Conservation (phyloP, 176 grass and related monocot species). For the Hordeum marinum region DNA sequence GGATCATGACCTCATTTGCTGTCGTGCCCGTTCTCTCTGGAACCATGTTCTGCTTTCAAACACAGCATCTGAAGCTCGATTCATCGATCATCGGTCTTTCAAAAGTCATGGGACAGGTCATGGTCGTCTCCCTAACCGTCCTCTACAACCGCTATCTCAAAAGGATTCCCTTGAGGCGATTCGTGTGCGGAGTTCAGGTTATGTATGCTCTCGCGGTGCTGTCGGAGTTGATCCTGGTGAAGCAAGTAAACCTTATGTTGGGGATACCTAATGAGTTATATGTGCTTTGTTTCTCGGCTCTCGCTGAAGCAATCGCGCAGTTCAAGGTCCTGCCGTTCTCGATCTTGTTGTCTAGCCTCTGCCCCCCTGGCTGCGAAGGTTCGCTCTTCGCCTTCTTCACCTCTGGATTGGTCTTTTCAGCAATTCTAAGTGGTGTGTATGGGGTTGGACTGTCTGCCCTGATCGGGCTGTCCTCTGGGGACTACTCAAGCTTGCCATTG, state of each 20-base stretch:
- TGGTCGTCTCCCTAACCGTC: slow-evolving; percentile 64
- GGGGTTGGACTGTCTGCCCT: slow-evolving; percentile 63
- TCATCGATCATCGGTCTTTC: slow-evolving; percentile 76
- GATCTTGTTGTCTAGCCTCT: slow-evolving; percentile 65
- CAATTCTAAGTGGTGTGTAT: slow-evolving; percentile 62
- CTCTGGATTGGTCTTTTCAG: slow-evolving; percentile 69
- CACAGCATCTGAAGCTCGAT: slow-evolving; percentile 70
- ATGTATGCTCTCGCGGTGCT: slow-evolving; percentile 60
- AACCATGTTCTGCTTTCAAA: slow-evolving; percentile 87
- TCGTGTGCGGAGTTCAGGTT: slow-evolving; percentile 51
- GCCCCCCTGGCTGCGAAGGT: slow-evolving; percentile 66
- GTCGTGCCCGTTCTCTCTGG: slow-evolving; percentile 77
- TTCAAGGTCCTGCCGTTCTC: slow-evolving; percentile 87
- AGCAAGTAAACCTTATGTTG: slow-evolving; percentile 66
- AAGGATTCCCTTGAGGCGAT: slow-evolving; percentile 52
- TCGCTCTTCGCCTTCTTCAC: slow-evolving; percentile 86
- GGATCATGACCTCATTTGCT: slow-evolving; percentile 77
- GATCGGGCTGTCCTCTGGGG: slow-evolving; percentile 54
- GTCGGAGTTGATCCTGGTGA: slow-evolving; percentile 71
- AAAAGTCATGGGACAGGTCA: slow-evolving; percentile 77
- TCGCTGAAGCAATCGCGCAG: slow-evolving; percentile 81
- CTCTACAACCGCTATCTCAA: slow-evolving; percentile 61
- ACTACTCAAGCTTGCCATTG: slow-evolving; percentile 63
- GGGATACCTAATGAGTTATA: slow-evolving; percentile 74
- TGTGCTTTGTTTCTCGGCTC: slow-evolving; percentile 67